Conservation (phyloP, 306 rosid species). For the Prinsepia uniflora region DNA sequence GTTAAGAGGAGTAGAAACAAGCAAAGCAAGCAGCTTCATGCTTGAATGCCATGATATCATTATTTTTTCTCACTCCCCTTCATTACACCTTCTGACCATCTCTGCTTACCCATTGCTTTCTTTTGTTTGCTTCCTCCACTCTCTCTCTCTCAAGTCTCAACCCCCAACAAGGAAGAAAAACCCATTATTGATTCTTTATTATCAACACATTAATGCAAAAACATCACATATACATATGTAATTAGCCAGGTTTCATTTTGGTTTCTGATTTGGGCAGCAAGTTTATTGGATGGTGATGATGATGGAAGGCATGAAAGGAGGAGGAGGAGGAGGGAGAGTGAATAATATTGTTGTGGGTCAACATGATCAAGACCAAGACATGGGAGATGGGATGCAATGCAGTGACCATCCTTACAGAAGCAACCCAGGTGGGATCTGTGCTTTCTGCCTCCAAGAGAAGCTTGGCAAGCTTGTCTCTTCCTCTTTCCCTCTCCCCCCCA, state of each 20-base stretch:
- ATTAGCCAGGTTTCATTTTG: no score
- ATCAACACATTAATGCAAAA: no score
- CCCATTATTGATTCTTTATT: no score
- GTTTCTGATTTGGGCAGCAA: not conserved
- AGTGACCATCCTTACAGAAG: constrained; percentile 67
- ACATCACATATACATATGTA: no score
- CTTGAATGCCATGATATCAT: constrained; percentile 14
- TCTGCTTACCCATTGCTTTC: constrained; percentile 6
- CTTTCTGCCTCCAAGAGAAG: constrained; percentile 90
- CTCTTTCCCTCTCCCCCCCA: constrained; percentile 71
- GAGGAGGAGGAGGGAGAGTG: constrained; percentile 40
- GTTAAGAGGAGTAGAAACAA: no score
- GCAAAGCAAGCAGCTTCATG: no score
- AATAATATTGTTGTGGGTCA: constrained; percentile 14
- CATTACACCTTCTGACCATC: constrained; percentile 30
- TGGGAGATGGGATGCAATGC: constrained; percentile 85
- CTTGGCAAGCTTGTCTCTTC: constrained; percentile 90
- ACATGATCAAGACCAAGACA: constrained; percentile 47
- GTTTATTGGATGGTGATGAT: constrained; percentile 5
- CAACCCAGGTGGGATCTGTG: constrained; percentile 97
- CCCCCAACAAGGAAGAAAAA: no score
- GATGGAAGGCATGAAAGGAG: constrained; percentile 47
- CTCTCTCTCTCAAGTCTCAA: not conserved
- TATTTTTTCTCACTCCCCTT: constrained; percentile 13
- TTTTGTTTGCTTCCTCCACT: not conserved